These are phyloP conservation scores for Casaregolazyma lundiana DNA, from an alignment of 1,139 yeast species.

Conservation along the genomic window DNA sequence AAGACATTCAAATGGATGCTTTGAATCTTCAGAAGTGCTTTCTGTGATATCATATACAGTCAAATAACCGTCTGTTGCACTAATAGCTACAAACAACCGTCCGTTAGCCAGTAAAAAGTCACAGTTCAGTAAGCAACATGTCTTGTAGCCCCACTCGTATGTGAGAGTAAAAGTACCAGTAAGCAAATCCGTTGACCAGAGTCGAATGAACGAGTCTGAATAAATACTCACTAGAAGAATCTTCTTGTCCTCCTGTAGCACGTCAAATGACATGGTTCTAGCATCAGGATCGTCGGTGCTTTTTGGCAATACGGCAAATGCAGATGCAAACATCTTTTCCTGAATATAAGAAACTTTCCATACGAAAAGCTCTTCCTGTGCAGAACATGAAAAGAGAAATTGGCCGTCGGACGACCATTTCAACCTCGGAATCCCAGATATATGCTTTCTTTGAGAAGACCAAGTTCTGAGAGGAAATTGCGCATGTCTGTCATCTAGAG, in stretches of 20 bases:
- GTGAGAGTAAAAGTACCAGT: slow-evolving; percentile 41
- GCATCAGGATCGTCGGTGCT: slow-evolving; percentile 65
- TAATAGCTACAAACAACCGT: slow-evolving; percentile 39
- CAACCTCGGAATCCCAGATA: slow-evolving; percentile 79
- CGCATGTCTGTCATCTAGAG: slow-evolving; percentile 40
- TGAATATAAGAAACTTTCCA: slow-evolving; percentile 52
- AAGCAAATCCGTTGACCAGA: slow-evolving; percentile 57
- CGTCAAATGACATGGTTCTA: slow-evolving; percentile 74
- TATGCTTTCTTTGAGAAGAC: slow-evolving; percentile 74
- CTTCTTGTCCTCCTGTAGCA: slow-evolving; percentile 30
- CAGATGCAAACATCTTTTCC: slow-evolving; percentile 22
- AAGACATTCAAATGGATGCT: slow-evolving; percentile 30
- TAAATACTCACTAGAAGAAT: slow-evolving; percentile 65
- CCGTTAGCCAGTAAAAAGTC: slow-evolving; percentile 41
- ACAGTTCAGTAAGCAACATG: slow-evolving; percentile 71
- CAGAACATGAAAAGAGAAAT: slow-evolving; percentile 67
- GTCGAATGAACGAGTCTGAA: slow-evolving; percentile 73
- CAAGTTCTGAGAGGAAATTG: slow-evolving; percentile 26
- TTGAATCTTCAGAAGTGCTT: neutral
- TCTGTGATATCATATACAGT: slow-evolving; percentile 50
- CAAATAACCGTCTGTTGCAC: slow-evolving; percentile 82
- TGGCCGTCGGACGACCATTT: slow-evolving; percentile 50
- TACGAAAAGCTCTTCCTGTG: slow-evolving; percentile 79
- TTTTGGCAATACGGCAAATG: slow-evolving; percentile 32
- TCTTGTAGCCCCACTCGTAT: slow-evolving; percentile 51